Base-by-base conservation (phyloP, 75 land plant genomes). In the Cunninghamia lanceolata region DNA sequence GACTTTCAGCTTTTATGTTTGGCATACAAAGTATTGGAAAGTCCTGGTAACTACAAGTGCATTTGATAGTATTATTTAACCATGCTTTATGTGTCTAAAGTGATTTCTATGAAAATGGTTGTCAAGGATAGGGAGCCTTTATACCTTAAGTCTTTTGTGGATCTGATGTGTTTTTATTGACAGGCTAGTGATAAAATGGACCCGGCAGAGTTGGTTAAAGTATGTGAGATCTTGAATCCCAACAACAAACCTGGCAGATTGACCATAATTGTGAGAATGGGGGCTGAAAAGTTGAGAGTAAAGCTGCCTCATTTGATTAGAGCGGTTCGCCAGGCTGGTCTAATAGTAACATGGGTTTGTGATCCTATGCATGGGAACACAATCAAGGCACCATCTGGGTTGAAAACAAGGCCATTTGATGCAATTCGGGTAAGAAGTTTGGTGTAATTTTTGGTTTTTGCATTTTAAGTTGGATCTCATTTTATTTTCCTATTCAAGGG, bases 111-210 rank as follows among this genome's bases (percentile, higher is more conserved):
- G 68, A 63, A 63, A 6, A 63, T 25, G 68, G 68, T 63, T 21
- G 68, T 63, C n/a, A 63, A 63, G 68, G 9, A 25, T 25, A 1
- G 68, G 28, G 30, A 7, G 9, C 6, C 30, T 63, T 63, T 63
- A 63, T 63, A 63, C 68, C 9, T 25, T 63, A 28, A n/a, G n/a
- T 63, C 28, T 1, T 63, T 25, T 25, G 5, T 63, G 21, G 30
- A 63, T 63, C 68, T 63, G 38, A 15, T 9, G 10, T 19, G 19
- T 28, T 38, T 9, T 66, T 21, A 5, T 34, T 82, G 81, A 39
- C 86, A 94, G 95, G 95, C 92, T 0, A 94, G 95, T 89, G 94
- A 94, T 71, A 94, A 94, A 85, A 91, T 94, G 90, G 94, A 93
- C 83, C 95, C 94, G 11, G 47, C 82, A 45, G 94, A 94, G 87